These are phyloP conservation scores for Amanita phalloides DNA, from an alignment of 768 basidiomycete species.

Conservation along the genomic window DNA sequence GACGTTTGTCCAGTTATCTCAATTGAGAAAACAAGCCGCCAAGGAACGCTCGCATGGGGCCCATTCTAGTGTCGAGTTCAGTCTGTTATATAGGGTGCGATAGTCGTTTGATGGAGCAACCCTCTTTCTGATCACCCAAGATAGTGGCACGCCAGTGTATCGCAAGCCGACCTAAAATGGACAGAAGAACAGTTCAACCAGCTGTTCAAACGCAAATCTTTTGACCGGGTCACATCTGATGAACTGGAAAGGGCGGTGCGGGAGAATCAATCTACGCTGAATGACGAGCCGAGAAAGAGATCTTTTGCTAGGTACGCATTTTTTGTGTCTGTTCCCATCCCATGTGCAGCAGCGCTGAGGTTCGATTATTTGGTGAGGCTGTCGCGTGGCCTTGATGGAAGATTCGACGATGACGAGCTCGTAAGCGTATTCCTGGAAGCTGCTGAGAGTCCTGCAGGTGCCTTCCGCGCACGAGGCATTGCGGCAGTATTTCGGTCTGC, in stretches of 20 bases:
- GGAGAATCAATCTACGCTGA: constrained; percentile 4
- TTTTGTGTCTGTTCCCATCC: neutral
- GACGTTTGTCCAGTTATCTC: neutral
- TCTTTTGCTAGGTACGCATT: constrained; percentile 33
- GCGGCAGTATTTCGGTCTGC: constrained; percentile 36
- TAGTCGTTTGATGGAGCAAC: neutral
- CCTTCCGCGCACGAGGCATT: constrained; percentile 37
- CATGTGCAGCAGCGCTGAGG: neutral
- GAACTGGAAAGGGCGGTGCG: constrained; percentile 15
- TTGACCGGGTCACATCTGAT: constrained; percentile 19
- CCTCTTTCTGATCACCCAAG: neutral
- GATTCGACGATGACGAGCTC: constrained; percentile 43
- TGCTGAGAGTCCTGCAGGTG: constrained; percentile 32
- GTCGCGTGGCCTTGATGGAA: constrained; percentile 31
- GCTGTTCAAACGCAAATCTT: constrained; percentile 27
- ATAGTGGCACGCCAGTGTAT: constrained; percentile 49
- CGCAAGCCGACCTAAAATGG: constrained; percentile 39
- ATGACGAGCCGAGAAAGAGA: constrained; percentile 23
- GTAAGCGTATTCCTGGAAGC: constrained; percentile 35
- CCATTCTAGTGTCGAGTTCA: constrained; percentile 62
- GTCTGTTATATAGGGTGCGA: constrained; percentile 31
- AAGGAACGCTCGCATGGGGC: constrained; percentile 48
- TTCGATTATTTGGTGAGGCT: constrained; percentile 19
- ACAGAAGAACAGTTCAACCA: constrained; percentile 32
- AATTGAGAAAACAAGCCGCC: neutral